These are phyloP conservation scores for Heritiera littoralis DNA, from an alignment of 345 rosid genomes.

Conservation along the genomic window DNA sequence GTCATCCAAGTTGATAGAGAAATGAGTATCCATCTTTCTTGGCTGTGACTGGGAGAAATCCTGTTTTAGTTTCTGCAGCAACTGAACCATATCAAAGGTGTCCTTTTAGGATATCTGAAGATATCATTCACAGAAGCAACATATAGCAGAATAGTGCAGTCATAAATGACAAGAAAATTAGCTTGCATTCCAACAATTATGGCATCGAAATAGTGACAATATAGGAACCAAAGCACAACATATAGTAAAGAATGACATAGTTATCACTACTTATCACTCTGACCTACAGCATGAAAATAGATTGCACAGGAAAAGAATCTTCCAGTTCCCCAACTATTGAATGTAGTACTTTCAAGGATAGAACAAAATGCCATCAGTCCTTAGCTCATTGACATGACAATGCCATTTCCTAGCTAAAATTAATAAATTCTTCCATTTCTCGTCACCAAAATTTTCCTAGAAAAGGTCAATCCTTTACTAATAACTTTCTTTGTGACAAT, in stretches of 20 bases:
- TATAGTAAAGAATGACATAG: not conserved
- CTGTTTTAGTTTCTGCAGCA: constrained; percentile 94
- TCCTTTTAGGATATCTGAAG: constrained; percentile 66
- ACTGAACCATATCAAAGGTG: constrained; percentile 92
- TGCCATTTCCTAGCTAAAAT: not conserved
- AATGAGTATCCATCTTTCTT: constrained; percentile 83
- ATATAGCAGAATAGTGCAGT: not conserved
- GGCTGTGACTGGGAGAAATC: constrained; percentile 67
- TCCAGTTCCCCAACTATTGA: not conserved
- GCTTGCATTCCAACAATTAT: not conserved
- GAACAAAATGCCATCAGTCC: not conserved
- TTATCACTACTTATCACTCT: not conserved
- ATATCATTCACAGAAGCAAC: constrained; percentile 27
- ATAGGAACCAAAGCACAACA: not conserved
- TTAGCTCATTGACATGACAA: not conserved
- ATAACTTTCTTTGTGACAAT: not conserved
- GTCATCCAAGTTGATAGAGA: constrained; percentile 91
- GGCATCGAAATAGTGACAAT: not conserved
- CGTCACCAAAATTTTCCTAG: not conserved
- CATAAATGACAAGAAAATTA: not conserved
- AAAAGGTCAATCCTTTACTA: not conserved
- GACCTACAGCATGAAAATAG: not conserved
- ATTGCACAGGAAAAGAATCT: not conserved
- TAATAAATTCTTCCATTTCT: not conserved
- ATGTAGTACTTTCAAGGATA: not conserved